A percentile compares a stretch with the other conserved stretches of the same genome.
Evolutionary conservation across 2,329 filamentous ascomycete genomes (phyloP).

Genomic region (Colletotrichum phormii): DNA sequence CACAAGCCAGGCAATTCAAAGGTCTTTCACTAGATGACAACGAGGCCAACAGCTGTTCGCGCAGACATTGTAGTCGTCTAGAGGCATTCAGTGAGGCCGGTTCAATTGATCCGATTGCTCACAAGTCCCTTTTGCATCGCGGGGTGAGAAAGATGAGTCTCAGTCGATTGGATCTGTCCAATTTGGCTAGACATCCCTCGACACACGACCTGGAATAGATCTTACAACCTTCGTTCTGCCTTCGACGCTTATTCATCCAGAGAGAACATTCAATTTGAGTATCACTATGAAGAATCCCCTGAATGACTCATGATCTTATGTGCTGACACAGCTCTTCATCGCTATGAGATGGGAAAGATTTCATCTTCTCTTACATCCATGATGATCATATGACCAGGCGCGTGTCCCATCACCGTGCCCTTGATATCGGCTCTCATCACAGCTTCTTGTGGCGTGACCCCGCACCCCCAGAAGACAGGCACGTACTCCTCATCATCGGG

Average conservation of each 20-base stretch:
- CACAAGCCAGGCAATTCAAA: neutral
- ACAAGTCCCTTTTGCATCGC: no score
- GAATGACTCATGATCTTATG: no score
- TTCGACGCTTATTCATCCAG: no score
- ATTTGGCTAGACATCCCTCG: no score
- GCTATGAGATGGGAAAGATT: conserved; percentile 32
- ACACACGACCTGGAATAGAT: no score
- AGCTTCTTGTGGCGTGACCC: conserved; percentile 74
- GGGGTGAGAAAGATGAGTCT: no score
- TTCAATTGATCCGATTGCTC: neutral
- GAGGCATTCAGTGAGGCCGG: neutral
- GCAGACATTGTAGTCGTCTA: neutral
- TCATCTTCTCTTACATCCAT: conserved; percentile 63
- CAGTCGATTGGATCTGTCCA: no score
- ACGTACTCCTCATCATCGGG: conserved; percentile 53
- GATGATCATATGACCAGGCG: conserved; percentile 72
- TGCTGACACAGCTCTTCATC: neutral
- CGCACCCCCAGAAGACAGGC: conserved; percentile 73
- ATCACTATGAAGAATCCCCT: no score
- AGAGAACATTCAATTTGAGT: no score
- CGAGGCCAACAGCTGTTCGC: neutral
- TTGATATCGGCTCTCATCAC: conserved; percentile 66
- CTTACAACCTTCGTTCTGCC: no score
- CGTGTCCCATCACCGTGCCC: conserved; percentile 70
- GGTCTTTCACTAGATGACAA: neutral